Conservation (phyloP, 1,139 yeast species). For the Kluyveromyces marxianus region DNA sequence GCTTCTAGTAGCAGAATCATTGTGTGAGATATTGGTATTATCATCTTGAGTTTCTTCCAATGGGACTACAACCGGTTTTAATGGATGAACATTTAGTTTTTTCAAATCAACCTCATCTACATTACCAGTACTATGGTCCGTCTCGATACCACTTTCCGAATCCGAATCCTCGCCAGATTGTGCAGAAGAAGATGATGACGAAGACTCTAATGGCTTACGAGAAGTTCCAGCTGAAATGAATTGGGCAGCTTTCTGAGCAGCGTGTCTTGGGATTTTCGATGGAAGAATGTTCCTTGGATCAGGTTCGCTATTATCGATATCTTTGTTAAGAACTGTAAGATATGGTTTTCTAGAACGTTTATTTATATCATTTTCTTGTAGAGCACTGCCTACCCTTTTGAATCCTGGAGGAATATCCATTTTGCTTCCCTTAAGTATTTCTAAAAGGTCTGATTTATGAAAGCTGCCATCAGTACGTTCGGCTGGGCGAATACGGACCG, state of each 20-base stretch:
- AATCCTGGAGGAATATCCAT: constrained; percentile 15
- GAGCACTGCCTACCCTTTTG: constrained; percentile 1
- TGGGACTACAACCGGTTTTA: constrained; percentile 15
- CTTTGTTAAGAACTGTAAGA: constrained; percentile 30
- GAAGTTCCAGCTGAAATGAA: constrained; percentile 18
- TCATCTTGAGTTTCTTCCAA: background rate
- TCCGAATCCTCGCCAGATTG: constrained; percentile 14
- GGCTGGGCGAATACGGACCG: constrained; percentile 11
- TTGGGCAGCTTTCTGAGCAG: constrained; percentile 28
- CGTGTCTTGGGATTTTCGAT: constrained; percentile 21
- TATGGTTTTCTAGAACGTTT: constrained; percentile 23
- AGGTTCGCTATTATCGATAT: constrained; percentile 29
- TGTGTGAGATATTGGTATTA: background rate
- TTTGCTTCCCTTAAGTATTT: constrained; percentile 20
- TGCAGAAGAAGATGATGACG: constrained; percentile 8
- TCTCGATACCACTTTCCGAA: constrained; percentile 21
- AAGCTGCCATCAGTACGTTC: constrained; percentile 17
- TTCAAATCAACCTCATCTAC: constrained; percentile 9
- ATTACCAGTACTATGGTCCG: constrained; percentile 22
- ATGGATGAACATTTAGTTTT: constrained; percentile 18
- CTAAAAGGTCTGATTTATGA: constrained; percentile 22
- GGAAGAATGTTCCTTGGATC: constrained; percentile 28
- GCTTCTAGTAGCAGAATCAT: too few relatives aligned
- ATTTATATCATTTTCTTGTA: constrained; percentile 13
- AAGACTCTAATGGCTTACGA: constrained; percentile 20